Evolutionary conservation across 2,329 filamentous ascomycete genomes (phyloP), one percentile per base, ranked within the genome.

Genomic region (Botrytis hyacinthi): DNA sequence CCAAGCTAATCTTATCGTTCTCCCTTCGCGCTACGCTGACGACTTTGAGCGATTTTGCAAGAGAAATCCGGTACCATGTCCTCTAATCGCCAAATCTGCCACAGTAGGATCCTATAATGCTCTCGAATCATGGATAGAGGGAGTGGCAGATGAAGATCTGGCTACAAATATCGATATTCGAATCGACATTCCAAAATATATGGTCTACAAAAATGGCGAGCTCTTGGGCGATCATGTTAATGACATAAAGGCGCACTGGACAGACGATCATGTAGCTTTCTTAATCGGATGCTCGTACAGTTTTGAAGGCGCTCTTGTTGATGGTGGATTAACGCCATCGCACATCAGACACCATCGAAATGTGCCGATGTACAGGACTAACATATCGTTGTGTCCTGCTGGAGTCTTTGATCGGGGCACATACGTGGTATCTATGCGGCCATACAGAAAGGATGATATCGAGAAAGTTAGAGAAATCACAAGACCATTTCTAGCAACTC

Each of bases 261-360:
- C 84, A 0, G 78, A 83, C 7, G 85, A 90, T 75, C 88, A 92
- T 76, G 86, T 89, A 37, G 89, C 84, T 0, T 92, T 90, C 78
- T 79, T 91, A 62, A 87, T 92, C 75, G 90, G 89, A 14, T 92
- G 89, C 78, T 89, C 86, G 0, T 91, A 87, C 83, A 88, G 85
- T 76, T 92, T 92, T 78, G 89, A 91, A 79, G 81, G 84, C 4
- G 89, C 88, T 4, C 84, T 92, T 35, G 78, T 81, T 0, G 80
- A 78, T 0, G 86, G 86, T 0, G 87, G 86, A 0, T 81, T 92
- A 9, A 76, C 82, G 10, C 86, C 89, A 2, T 83, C 85, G 3
- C 88, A 92, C 77, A 81, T 84, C 7, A 73, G 80, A 3, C 63
- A 73, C n/a, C 8, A 26, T 35, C 83, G 86, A 44, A 88, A 87